Base-by-base conservation (phyloP, 192 early-diverging fungal species). In the Coemansia sp. region DNA sequence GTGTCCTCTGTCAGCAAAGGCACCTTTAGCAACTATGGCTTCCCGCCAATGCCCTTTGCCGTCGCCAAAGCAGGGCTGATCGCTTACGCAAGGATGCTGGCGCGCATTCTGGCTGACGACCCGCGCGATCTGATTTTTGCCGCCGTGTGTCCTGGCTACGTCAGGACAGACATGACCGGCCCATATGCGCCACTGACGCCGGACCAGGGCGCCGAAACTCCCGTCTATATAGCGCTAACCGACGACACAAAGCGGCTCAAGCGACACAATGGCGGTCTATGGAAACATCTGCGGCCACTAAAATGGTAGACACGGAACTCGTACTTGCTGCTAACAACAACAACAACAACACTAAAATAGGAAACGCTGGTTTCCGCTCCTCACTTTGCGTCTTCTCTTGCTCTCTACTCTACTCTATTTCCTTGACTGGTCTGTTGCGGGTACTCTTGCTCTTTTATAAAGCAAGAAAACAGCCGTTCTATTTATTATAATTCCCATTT, bases 1-100 rank as follows among this genome's bases (percentile, higher is more conserved):
- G 37, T 74, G 4, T 74, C 71, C 32, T 61, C 71, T 2, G 71
- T 74, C 0, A 60, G 55, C 0, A 67, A 67, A 40, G 71, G 71
- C 22, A 67, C 46, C 9, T 74, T 47, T 13, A 49, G 45, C 39
- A 42, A 9, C 24, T 74, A 74, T 29, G 71, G 71, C 0, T 74
- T 74, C 28, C 71, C 71, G 28, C 71, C 71, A 0, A 74, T 74
- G 71, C 71, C 71, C 9, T 74, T 67, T 58, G 67, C 60, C 3
- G 72, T 76, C 2, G 59, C 72, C 32, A 76, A 76, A 47, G 72
- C 67, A 1, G 72, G 72, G 0, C 50, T 76, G 20, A 69, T 76
- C 9, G 66, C 72, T 4, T 76, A 65, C 44, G 57, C 72, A 13
- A 46, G 67, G 3, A 60, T 76, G 55, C 47, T 76, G 43, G 72